Conservation (phyloP, 768 basidiomycete species). For the Lentinula lateritia region DNA sequence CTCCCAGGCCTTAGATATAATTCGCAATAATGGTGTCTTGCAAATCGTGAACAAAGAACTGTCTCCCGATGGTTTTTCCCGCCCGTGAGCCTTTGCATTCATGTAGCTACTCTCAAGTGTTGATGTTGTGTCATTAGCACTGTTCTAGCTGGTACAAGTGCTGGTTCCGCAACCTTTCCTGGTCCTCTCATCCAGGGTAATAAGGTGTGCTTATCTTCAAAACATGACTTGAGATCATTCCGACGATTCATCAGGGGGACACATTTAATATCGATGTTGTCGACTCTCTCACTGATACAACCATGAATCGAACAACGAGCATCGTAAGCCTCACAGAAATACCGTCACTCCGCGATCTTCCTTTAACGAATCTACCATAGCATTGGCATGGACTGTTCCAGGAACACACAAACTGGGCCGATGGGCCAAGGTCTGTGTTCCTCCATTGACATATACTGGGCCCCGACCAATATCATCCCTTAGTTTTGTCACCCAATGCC, state of each 20-base stretch:
- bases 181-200: slow-evolving; percentile 8
- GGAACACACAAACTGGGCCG: slow-evolving; percentile 16
- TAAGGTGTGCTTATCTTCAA: not conserved
- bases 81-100: not conserved
- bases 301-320: slow-evolving; percentile 31
- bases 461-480: not conserved
- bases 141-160: slow-evolving; percentile 2
- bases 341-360: not conserved
- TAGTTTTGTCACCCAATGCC: slow-evolving; percentile 39
- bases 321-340: slow-evolving; percentile 23
- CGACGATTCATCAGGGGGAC: slow-evolving; percentile 23
- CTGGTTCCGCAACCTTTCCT: not conserved
- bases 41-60: slow-evolving; percentile 5
- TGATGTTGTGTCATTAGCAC: not conserved
- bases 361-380: slow-evolving; percentile 1
- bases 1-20: not conserved
- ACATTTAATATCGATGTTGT: slow-evolving; percentile 30
- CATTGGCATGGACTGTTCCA: slow-evolving; percentile 23
- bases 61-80: slow-evolving; percentile 1
- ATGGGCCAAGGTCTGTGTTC: slow-evolving; percentile 16
- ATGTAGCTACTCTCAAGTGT: not conserved
- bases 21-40: not conserved
- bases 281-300: slow-evolving; percentile 29
- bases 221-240: not conserved
- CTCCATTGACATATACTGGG: not conserved